phyloP scores from a whole-genome alignment of 257 asterid genomes.

The Solanum microdontum region DNA sequence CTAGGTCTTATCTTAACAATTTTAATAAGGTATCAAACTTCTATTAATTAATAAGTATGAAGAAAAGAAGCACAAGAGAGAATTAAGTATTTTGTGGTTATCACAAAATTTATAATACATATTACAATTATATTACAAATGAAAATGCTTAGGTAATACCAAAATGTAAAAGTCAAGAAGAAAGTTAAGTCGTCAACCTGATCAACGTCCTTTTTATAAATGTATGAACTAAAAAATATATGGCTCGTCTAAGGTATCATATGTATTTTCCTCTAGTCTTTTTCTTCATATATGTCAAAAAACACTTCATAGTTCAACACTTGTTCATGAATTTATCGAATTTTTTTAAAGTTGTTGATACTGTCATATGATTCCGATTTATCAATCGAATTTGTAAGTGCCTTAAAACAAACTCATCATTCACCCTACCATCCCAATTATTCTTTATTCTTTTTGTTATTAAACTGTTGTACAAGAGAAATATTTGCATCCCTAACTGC shows the following conservation, averaged over 20 bases:
- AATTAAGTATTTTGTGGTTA: too few species aligned
- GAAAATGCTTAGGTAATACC: too few species aligned
- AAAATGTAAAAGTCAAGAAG: too few species aligned
- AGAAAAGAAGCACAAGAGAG: too few species aligned
- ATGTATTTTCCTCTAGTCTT: neutral
- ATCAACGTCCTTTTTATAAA: neutral
- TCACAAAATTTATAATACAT: too few species aligned
- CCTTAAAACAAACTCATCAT: neutral
- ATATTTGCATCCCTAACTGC: neutral
- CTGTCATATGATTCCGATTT: too few species aligned
- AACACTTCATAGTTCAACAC: neutral
- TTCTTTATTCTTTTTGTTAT: too few species aligned
- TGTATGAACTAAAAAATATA: neutral
- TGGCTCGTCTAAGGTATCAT: neutral
- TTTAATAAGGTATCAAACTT: neutral
- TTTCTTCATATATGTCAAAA: too few species aligned
- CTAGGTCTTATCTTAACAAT: too few species aligned
- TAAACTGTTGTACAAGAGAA: neutral
- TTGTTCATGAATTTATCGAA: neutral
- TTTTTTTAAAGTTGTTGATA: neutral
- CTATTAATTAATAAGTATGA: too few species aligned
- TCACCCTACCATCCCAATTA: neutral
- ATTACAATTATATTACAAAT: too few species aligned
- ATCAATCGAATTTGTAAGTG: too few species aligned
- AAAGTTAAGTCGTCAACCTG: neutral